Base-by-base conservation (phyloP, 805 yeast genomes). In the Priceomyces castillae region DNA sequence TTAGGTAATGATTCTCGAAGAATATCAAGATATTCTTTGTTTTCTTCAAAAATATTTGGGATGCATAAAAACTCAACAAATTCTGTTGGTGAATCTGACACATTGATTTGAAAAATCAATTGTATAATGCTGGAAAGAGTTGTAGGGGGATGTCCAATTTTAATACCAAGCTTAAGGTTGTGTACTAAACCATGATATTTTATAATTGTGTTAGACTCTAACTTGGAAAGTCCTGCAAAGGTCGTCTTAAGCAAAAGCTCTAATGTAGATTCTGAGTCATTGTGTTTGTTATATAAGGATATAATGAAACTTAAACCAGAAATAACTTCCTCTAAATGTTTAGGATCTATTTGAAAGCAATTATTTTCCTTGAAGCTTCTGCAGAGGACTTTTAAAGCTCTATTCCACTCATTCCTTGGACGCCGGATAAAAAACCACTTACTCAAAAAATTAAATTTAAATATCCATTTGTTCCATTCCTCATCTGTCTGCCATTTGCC, bases 381-480 rank as follows among this genome's bases (percentile, higher is more conserved):
- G 23, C 15, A n/a, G 10, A 44, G 34, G 20, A 31, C 15, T 6
- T 36, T 28, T 9, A 47, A 37, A 22, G 19, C 12, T 16, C 22
- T 23, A 30, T 26, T 17, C 16, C 37, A 19, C n/a, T 30, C 26
- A 6, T 22, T 39, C 28, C 37, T 23, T 14, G 25, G 25, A 17
- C 42, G 44, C 17, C 42, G 26, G 17, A 52, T 38, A 28, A 46
- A 40, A 14, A 37, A 42, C 46, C 53, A 45, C 33, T 41, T 52
- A 26, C 50, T 47, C 10, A 62, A 35, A 41, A 54, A 58, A 23
- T 40, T 43, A 36, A 61, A 56, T 43, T 53, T 47, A 1, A 43
- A 47, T 11, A 58, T 36, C 64, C 66, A 62, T 15, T 39, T 44
- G 34, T 36, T 30, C 49, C 58, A 53, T n/a, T 50, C 42, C 2